Evolutionary conservation across 2,329 filamentous ascomycete genomes (phyloP).

Genomic region (Pestalotiopsis sp.): DNA sequence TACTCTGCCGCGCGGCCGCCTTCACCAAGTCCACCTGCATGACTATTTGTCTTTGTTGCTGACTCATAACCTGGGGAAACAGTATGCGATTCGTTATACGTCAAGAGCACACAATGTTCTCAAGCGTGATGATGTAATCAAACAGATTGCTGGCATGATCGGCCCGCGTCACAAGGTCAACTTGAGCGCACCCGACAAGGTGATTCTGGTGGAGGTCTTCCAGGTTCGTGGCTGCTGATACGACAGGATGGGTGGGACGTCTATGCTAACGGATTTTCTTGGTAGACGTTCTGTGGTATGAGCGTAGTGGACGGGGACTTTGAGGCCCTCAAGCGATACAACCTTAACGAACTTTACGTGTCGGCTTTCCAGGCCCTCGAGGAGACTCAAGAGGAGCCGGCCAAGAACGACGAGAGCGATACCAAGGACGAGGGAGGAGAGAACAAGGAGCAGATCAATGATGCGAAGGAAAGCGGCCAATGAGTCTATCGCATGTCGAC

Average conservation of each 20-base stretch:
- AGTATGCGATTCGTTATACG: conserved; percentile 86
- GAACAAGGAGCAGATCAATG: background rate
- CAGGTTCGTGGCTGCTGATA: conserved; percentile 54
- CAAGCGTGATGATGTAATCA: conserved; percentile 70
- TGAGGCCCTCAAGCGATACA: conserved; percentile 75
- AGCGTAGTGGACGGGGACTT: conserved; percentile 77
- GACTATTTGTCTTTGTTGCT: background rate
- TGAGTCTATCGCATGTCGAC: background rate
- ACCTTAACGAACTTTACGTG: conserved; percentile 73
- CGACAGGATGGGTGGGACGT: background rate
- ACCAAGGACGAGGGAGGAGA: background rate
- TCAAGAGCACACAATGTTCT: conserved; percentile 73
- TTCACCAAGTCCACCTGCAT: background rate
- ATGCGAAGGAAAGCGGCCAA: background rate
- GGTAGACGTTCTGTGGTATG: conserved; percentile 73
- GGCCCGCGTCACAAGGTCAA: conserved; percentile 73
- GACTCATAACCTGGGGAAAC: background rate
- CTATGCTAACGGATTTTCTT: conserved; percentile 17
- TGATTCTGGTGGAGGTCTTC: conserved; percentile 79
- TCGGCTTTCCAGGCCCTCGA: conserved; percentile 19
- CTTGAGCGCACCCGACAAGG: conserved; percentile 74
- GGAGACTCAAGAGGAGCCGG: conserved; percentile 15
- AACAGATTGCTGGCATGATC: conserved; percentile 67
- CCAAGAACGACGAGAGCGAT: background rate
- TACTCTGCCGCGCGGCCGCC: background rate